Evolutionary conservation across 768 basidiomycete genomes (phyloP).

Genomic region (Neoboletus subvelutipes): DNA sequence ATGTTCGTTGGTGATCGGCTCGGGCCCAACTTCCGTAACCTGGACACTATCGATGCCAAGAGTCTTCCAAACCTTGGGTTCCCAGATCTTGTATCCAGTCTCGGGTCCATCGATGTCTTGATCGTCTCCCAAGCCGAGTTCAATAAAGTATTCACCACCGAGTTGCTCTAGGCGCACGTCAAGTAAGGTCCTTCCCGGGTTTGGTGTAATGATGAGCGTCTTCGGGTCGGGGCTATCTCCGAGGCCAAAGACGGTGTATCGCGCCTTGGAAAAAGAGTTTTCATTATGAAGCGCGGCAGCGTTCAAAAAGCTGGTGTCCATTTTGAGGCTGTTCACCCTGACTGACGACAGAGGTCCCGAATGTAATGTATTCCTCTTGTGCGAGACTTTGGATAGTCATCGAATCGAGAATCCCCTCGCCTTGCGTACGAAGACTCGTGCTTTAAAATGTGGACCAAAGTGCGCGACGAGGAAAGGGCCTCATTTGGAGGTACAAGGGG

Average conservation of each 20-base stretch:
- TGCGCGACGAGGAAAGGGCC: constrained; percentile 25
- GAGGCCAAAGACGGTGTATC: constrained; percentile 87
- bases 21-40: constrained; percentile 88
- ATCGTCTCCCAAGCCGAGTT: too few species aligned
- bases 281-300: constrained; percentile 53
- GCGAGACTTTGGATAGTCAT: constrained; percentile 71
- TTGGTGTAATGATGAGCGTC: constrained; percentile 68
- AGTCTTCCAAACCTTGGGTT: too few species aligned
- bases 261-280: constrained; percentile 58
- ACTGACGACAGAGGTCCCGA: too few species aligned
- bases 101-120: too few species aligned
- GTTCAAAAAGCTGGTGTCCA: constrained; percentile 83
- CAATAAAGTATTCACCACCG: too few species aligned
- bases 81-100: too few species aligned
- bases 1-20: constrained; percentile 37
- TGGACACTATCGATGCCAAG: constrained; percentile 80
- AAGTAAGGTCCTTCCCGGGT: constrained; percentile 87
- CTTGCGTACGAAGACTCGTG: constrained; percentile 86
- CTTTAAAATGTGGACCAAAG: constrained; percentile 62
- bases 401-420: constrained; percentile 82
- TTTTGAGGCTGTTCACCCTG: constrained; percentile 98
- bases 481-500: constrained; percentile 49
- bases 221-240: constrained; percentile 96
- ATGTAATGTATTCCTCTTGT: too few species aligned
- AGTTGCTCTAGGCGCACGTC: too few species aligned